Evolutionary conservation across 345 rosid species (phyloP), one percentile per base, ranked within the genome.

Genomic region (Sisymbrium irio): DNA sequence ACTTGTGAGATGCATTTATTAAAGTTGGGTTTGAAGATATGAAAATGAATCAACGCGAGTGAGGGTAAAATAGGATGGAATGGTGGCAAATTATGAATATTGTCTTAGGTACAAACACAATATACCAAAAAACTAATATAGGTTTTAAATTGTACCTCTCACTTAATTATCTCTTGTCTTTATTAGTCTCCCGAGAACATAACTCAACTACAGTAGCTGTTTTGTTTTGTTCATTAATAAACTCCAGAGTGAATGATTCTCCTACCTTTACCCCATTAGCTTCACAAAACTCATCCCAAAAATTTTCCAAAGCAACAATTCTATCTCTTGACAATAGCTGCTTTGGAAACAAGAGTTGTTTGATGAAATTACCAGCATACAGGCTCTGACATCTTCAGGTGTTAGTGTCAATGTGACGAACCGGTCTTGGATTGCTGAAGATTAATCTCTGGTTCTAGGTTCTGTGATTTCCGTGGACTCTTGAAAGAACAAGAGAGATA

Each of bases 331-430:
- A 27, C 58, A 53, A n/a, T 25, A 71, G 11, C 1, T 25, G n/a
- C n/a, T n/a, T n/a, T n/a, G n/a, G 20, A 5, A 42, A 32, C 54
- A 58, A 20, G 19, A n/a, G 2, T 9, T 9, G 17, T 59, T 58
- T n/a, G 57, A 70, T 20, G 15, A 36, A 58, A 18, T 70, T 58
- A 70, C 67, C 47, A 45, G 18, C 19, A 4, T 47, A 25, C 47
- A 12, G 11, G 65, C 46, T 19, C 5, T 33, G 8, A 69, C 57
- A 32, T 69, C 65, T 57, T 69, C 65, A 32, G 6, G 55, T 44
- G 25, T 57, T 9, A 57, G 55, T 44, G 55, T 8, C 33, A 69
- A 45, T 33, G 35, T 69, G 65, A 32, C 12, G 1, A 69, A 57
- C 4, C 44, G 28, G 25, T 53, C 7, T 37, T 25, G 13, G 8